A percentile compares a stretch with the other conserved stretches of the same genome.
Conservation (phyloP, 352 stramenopile species). For the Phytophthora pseudosyringae region DNA sequence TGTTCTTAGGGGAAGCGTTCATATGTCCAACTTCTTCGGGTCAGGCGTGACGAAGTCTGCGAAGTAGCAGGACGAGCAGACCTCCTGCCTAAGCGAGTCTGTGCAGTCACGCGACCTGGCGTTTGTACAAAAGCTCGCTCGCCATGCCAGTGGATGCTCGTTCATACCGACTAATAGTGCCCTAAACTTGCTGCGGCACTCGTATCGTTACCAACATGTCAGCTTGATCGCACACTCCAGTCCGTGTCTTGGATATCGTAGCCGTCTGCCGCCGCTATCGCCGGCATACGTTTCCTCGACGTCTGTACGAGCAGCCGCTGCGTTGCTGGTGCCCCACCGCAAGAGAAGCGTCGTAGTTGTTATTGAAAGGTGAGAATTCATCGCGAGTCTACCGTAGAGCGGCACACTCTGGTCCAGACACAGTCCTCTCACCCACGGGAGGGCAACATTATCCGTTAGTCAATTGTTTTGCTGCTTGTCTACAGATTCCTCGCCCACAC, state of each 20-base stretch:
- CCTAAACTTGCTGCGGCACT: neutral
- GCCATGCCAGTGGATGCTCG: neutral
- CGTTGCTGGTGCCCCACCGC: neutral
- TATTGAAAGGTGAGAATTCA: too few species aligned
- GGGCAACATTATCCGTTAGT: constrained; percentile 1
- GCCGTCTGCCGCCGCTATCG: neutral
- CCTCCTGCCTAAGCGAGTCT: neutral
- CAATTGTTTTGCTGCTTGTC: neutral
- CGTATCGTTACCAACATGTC: neutral
- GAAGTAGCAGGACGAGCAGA: neutral
- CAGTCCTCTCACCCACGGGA: constrained; percentile 1
- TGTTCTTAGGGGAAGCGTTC: too few species aligned
- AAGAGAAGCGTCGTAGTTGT: too few species aligned
- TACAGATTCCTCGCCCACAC: neutral
- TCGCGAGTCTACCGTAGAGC: neutral
- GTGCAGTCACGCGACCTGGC: too few species aligned
- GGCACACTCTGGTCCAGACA: neutral
- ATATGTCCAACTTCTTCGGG: too few species aligned
- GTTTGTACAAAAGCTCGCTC: neutral
- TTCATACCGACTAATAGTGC: neutral
- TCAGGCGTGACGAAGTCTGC: too few species aligned
- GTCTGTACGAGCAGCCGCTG: neutral
- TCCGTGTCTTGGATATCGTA: neutral
- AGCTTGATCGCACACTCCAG: neutral
- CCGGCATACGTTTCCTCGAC: neutral